phyloP scores from a whole-genome alignment of 495 filamentous ascomycete genomes.

The Xylaria telfairii region DNA sequence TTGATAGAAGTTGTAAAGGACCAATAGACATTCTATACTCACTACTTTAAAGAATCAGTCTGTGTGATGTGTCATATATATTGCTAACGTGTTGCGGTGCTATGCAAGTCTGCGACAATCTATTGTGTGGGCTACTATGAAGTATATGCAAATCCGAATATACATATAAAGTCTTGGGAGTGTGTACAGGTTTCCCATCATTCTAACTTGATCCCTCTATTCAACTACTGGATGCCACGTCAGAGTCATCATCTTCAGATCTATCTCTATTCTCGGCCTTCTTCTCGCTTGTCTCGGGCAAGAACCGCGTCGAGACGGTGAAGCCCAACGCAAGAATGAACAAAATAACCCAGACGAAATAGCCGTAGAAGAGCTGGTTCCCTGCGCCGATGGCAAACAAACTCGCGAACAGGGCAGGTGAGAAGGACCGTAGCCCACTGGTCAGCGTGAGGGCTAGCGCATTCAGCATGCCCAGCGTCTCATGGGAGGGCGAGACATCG shows the following conservation, averaged over 20 bases:
- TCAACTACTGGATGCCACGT: background rate
- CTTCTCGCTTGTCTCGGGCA: conserved; percentile 52
- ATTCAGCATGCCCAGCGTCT: conserved; percentile 68
- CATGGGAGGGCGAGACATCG: conserved; percentile 65
- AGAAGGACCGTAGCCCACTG: conserved; percentile 54
- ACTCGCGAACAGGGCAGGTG: conserved; percentile 64
- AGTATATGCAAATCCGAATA: background rate
- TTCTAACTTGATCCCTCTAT: background rate
- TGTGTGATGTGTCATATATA: too few species aligned
- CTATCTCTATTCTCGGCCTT: conserved; percentile 21
- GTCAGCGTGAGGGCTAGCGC: conserved; percentile 57
- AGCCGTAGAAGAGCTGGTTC: conserved; percentile 61
- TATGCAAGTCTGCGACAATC: background rate
- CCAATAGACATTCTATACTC: background rate
- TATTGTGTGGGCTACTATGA: background rate
- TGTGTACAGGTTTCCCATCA: background rate
- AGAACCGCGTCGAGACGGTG: conserved; percentile 49
- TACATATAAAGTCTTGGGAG: too few species aligned
- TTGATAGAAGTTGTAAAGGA: background rate
- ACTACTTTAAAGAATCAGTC: too few species aligned
- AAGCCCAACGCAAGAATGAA: conserved; percentile 53
- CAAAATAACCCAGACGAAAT: conserved; percentile 71
- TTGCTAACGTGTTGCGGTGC: background rate
- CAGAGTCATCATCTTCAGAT: conserved; percentile 1
- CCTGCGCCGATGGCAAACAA: conserved; percentile 67